Conservation (phyloP, 257 asterid species). For the Jacaranda copaia region DNA sequence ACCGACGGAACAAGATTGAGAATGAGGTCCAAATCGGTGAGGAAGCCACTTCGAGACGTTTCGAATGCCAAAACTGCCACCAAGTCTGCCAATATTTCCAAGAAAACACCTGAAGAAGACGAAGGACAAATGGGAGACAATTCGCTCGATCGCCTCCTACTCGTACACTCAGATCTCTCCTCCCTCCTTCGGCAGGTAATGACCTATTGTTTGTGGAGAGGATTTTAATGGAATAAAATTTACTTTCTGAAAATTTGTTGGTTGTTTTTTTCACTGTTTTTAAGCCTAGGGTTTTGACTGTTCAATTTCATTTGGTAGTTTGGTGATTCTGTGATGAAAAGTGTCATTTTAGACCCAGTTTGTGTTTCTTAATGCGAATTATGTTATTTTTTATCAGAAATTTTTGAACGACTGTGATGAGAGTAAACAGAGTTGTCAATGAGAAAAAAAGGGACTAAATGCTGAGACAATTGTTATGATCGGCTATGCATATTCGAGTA, state of each 20-base stretch:
- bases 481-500: too few relatives aligned
- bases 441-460: too few relatives aligned
- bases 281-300: conserved; percentile 29
- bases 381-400: not conserved
- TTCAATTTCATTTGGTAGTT: not conserved
- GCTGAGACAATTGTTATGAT: too few relatives aligned
- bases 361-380: conserved; percentile 8
- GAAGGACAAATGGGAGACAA: conserved; percentile 40
- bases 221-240: not conserved
- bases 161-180: conserved; percentile 75
- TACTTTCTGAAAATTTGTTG: not conserved
- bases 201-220: not conserved
- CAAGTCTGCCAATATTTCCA: conserved; percentile 33
- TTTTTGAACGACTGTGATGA: not conserved
- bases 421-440: not conserved
- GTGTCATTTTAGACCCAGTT: not conserved
- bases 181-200: conserved; percentile 65
- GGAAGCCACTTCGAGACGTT: conserved; percentile 70
- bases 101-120: conserved; percentile 38
- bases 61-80: conserved; percentile 50
- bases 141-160: conserved; percentile 74
- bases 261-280: not conserved
- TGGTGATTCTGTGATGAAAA: conserved; percentile 23
- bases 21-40: conserved; percentile 48
- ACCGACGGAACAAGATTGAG: conserved; percentile 36